A percentile compares a stretch with the other conserved stretches of the same genome.
Conservation (phyloP, 352 stramenopile genomes). For the Phytopythium mirpurense region DNA sequence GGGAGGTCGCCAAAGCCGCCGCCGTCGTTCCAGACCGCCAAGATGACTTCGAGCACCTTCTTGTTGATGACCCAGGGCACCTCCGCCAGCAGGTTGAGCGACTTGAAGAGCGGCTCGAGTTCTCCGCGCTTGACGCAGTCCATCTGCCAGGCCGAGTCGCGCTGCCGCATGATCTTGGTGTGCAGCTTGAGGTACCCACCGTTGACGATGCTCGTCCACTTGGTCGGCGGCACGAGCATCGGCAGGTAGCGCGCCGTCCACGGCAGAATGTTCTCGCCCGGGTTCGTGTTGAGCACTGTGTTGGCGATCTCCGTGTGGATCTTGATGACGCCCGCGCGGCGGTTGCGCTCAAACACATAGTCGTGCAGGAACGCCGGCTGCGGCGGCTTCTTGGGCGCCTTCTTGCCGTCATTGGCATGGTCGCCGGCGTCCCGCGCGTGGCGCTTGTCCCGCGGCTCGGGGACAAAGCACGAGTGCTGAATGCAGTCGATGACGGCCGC, state of each 20-base stretch:
- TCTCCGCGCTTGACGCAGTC: slow-evolving; percentile 87
- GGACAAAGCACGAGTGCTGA: slow-evolving; percentile 75
- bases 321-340: slow-evolving; percentile 71
- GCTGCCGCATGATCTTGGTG: slow-evolving; percentile 91
- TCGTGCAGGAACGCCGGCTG: slow-evolving; percentile 65
- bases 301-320: slow-evolving; percentile 59
- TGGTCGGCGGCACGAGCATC: slow-evolving; percentile 94
- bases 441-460: slow-evolving; percentile 11
- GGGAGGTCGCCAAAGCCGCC: slow-evolving; percentile 93
- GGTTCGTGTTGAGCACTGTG: slow-evolving; percentile 43
- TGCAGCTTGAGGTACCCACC: slow-evolving; percentile 93
- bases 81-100: slow-evolving; percentile 90
- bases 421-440: too few relatives aligned
- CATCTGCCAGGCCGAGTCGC: slow-evolving; percentile 78
- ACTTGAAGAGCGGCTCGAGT: slow-evolving; percentile 81
- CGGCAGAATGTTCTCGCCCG: slow-evolving; percentile 54
- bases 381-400: slow-evolving; percentile 21
- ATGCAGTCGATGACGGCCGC: slow-evolving; percentile 73
- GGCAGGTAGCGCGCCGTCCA: slow-evolving; percentile 89
- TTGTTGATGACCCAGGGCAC: slow-evolving; percentile 96
- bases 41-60: slow-evolving; percentile 88
- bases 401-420: slow-evolving; percentile 8
- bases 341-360: slow-evolving; percentile 79
- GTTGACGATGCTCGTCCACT: slow-evolving; percentile 86
- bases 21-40: slow-evolving; percentile 89